Percentiles rank a stretch among this genome's conserved stretches.
Conservation (phyloP, 1,139 yeast species). For the Sugiyamaella pinicola region DNA sequence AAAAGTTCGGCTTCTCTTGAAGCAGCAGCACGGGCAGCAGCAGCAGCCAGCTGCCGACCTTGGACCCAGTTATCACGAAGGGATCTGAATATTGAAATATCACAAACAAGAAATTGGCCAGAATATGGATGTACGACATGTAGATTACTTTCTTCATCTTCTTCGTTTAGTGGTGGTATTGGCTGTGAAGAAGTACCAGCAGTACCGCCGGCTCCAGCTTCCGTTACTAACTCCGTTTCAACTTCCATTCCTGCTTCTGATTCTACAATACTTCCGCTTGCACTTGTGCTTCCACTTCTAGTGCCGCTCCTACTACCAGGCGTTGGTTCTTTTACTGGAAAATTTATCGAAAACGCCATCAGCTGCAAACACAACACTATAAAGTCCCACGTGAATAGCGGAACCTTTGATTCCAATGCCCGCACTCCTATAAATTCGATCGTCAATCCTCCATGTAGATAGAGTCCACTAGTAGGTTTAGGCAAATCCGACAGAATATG, state of each 20-base stretch:
- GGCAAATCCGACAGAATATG: constrained; percentile 28
- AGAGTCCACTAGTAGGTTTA: constrained; percentile 28
- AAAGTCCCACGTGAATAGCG: constrained; percentile 35
- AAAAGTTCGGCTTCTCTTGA: background rate
- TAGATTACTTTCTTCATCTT: constrained; percentile 7
- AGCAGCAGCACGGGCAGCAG: constrained; percentile 9
- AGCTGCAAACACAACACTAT: constrained; percentile 32
- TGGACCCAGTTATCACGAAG: constrained; percentile 23
- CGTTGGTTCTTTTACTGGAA: constrained; percentile 23
- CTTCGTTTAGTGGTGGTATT: background rate
- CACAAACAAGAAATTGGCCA: constrained; percentile 32
- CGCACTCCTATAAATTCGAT: constrained; percentile 42
- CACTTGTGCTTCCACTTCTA: background rate
- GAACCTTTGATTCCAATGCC: constrained; percentile 28
- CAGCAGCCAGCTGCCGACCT: constrained; percentile 12
- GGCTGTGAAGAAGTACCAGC: background rate
- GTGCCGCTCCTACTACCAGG: background rate
- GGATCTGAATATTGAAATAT: constrained; percentile 24
- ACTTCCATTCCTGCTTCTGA: background rate
- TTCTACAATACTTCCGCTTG: too few species aligned
- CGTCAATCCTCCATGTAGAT: constrained; percentile 42
- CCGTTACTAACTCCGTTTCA: background rate
- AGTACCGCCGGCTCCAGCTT: background rate
- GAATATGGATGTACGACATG: constrained; percentile 26
- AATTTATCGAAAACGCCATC: constrained; percentile 31